phyloP scores from a whole-genome alignment of 805 yeast genomes.

The Metschnikowia lochheadii region DNA sequence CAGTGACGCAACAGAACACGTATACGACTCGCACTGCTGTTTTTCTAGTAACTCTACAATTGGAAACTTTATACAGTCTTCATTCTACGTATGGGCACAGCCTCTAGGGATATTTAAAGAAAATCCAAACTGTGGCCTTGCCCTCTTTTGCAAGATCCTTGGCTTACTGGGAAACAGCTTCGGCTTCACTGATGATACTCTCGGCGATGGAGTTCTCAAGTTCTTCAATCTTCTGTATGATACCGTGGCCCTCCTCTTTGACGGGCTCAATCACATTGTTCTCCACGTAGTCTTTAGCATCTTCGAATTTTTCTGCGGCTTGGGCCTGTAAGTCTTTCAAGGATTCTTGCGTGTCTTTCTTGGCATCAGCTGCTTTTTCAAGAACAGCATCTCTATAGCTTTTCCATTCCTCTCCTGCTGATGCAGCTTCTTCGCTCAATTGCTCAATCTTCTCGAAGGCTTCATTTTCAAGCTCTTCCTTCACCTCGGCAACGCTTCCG shows the following conservation, averaged over 20 bases:
- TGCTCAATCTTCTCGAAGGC: background rate
- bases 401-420: background rate
- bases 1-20: too few species aligned
- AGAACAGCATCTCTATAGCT: slow-evolving; percentile 2
- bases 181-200: slow-evolving; percentile 4
- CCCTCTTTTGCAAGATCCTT: background rate
- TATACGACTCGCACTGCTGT: background rate
- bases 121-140: background rate
- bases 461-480: background rate
- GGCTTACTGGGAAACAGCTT: background rate
- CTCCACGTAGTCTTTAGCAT: background rate
- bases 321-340: background rate
- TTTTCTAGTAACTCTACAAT: too few species aligned
- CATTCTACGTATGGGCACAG: background rate
- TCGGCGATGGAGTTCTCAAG: slow-evolving; percentile 1
- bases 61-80: background rate
- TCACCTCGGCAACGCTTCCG: slow-evolving; percentile 1
- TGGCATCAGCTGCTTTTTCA: slow-evolving; percentile 2
- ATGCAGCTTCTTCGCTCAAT: background rate
- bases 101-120: background rate
- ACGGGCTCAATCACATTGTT: background rate
- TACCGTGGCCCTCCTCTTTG: background rate
- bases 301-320: background rate
- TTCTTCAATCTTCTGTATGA: slow-evolving; percentile 4
- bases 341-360: slow-evolving; percentile 4